These are phyloP conservation scores for Echria macrotheca DNA, from an alignment of 495 filamentous ascomycete genomes.

Conservation along the genomic window DNA sequence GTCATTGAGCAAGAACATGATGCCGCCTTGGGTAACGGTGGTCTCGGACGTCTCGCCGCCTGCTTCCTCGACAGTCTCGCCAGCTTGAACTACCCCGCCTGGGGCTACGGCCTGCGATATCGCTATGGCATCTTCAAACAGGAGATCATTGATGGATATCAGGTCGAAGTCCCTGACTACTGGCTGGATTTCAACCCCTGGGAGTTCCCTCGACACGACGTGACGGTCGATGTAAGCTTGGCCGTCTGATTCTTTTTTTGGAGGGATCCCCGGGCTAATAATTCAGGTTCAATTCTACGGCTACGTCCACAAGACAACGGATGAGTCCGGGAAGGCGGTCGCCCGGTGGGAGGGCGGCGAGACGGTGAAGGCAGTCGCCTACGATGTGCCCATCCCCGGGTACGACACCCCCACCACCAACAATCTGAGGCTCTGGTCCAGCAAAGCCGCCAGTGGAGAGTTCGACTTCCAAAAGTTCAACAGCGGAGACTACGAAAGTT, in stretches of 20 bases:
- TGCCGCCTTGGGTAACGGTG: constrained; percentile 93
- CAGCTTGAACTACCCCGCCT: constrained; percentile 88
- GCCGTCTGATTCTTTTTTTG: too few relatives aligned
- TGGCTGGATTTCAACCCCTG: constrained; percentile 99
- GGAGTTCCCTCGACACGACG: constrained; percentile 94
- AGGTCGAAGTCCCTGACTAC: constrained; percentile 96
- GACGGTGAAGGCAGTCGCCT: constrained; percentile 86
- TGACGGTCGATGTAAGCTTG: constrained; percentile 68
- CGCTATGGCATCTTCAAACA: constrained; percentile 99
- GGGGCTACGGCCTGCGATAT: constrained; percentile 95
- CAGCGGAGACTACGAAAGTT: constrained; percentile 93
- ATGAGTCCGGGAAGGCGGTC: constrained; percentile 68
- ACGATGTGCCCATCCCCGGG: constrained; percentile 91
- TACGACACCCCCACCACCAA: constrained; percentile 88
- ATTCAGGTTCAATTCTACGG: constrained; percentile 86
- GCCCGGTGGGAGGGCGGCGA: constrained; percentile 87
- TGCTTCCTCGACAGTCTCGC: constrained; percentile 96
- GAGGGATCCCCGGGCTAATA: constrained; percentile 10
- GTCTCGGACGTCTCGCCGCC: constrained; percentile 87
- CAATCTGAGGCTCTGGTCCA: constrained; percentile 94
- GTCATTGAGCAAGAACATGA: constrained; percentile 93
- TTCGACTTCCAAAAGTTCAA: constrained; percentile 99
- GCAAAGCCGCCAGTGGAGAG: constrained; percentile 92
- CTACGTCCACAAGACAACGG: constrained; percentile 61
- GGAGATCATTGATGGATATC: constrained; percentile 95